phyloP scores from a whole-genome alignment of 768 basidiomycete genomes.

The Pisolithus orientalis region DNA sequence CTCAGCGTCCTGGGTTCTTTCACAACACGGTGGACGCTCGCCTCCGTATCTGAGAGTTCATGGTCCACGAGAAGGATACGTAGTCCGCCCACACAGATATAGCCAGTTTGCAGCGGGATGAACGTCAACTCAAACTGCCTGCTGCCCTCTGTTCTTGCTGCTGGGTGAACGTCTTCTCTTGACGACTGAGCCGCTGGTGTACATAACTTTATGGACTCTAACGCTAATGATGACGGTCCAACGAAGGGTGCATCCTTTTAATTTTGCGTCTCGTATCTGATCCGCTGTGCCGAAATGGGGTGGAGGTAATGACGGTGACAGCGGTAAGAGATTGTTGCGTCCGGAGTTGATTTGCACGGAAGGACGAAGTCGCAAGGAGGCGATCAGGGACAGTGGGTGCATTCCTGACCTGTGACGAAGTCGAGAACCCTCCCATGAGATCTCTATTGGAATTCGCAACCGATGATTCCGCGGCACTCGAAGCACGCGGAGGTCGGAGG shows the following conservation, averaged over 20 bases:
- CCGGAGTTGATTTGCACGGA: constrained; percentile 3
- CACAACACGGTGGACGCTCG: constrained; percentile 14
- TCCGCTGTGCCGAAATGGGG: constrained; percentile 40
- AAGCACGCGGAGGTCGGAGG: constrained; percentile 37
- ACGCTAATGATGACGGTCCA: constrained; percentile 45
- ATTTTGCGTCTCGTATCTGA: constrained; percentile 26
- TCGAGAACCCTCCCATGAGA: background rate
- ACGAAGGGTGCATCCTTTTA: constrained; percentile 35
- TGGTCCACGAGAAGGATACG: constrained; percentile 64
- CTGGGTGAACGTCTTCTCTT: constrained; percentile 6
- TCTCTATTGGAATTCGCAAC: background rate
- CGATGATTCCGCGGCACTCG: constrained; percentile 4
- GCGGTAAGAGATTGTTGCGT: constrained; percentile 4
- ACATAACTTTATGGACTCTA: constrained; percentile 38
- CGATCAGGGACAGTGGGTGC: constrained; percentile 6
- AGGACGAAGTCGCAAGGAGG: constrained; percentile 10
- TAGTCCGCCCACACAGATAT: constrained; percentile 60
- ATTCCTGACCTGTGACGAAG: constrained; percentile 1
- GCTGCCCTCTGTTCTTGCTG: constrained; percentile 31
- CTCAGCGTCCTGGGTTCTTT: constrained; percentile 47
- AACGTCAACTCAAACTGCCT: constrained; percentile 63
- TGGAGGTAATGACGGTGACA: constrained; percentile 33
- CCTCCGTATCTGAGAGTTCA: constrained; percentile 32
- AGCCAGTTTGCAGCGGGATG: constrained; percentile 52
- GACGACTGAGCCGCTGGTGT: constrained; percentile 5